Evolutionary conservation across 345 rosid genomes (phyloP), one percentile per base, ranked within the genome.

Genomic region (Lumnitzera littorea): DNA sequence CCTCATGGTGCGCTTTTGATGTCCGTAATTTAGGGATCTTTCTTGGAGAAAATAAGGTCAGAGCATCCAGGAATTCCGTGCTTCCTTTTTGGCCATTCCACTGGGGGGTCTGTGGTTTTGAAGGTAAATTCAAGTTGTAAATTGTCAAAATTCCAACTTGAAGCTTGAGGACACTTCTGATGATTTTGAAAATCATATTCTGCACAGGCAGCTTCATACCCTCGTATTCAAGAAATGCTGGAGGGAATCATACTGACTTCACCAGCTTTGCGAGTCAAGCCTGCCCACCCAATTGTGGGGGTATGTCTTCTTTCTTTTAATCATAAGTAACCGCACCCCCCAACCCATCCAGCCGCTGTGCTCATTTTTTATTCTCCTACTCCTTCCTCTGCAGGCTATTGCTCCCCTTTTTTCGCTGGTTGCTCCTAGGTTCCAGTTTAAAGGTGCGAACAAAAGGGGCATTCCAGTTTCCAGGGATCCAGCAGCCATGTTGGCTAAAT

Each of bases 211-310:
- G 85, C 99, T 67, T 80, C 77, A 46, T 64, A 70, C 73, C 82
- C 83, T 51, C 71, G 55, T 56, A 55, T 86, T 50, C 81, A 79
- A 70, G 84, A 68, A 59, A 80, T 83, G 92, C 69, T 94, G 67
- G 89, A 86, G 53, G 99, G 97, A 48, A 80, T 94, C 67, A 76
- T 94, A 54, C 73, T 94, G 47, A 88, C 99, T 46, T 88, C 96
- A 10, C 99, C 99, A 62, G 97, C 99, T 63, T 82, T 94, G 64
- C 91, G 88, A 59, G 99, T 88, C 67, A 88, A 82, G 78, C 97
- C 99, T 4, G 91, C 95, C 20, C 97, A 94, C 77, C 99, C 99
- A 15, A 88, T 94, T 59, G 99, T 94, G n/a, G 90, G 87, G 77
- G 99, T 90, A 66, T 72, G 84, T 63, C 8, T 55, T 49, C 57